A percentile compares a stretch with the other conserved stretches of the same genome.
Evolutionary conservation across 2,329 filamentous ascomycete genomes (phyloP).

Genomic region (Apiospora pterosperma): DNA sequence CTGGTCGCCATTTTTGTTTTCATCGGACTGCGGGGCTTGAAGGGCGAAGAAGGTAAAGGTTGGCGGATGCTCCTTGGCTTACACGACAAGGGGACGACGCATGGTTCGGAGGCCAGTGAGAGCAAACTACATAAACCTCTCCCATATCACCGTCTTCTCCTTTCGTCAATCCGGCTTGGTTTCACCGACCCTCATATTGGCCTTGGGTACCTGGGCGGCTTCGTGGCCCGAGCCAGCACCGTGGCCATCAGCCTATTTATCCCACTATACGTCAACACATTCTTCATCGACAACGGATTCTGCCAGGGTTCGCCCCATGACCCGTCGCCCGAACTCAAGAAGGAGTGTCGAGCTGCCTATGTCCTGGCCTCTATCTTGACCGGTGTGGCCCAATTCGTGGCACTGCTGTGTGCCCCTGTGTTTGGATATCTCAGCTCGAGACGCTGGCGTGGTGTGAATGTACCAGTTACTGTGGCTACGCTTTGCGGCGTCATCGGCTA

Average conservation of each 20-base stretch:
- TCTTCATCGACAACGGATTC: slow-evolving; percentile 77
- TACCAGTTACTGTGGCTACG: slow-evolving; percentile 71
- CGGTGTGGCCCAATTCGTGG: slow-evolving; percentile 83
- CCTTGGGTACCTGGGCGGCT: slow-evolving; percentile 87
- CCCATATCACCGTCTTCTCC: slow-evolving; percentile 58
- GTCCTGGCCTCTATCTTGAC: slow-evolving; percentile 83
- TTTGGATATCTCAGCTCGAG: slow-evolving; percentile 81
- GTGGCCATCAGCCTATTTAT: slow-evolving; percentile 95
- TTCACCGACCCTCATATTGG: slow-evolving; percentile 74
- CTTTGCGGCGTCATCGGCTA: slow-evolving; percentile 77
- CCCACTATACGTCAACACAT: slow-evolving; percentile 87
- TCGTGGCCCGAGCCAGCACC: slow-evolving; percentile 89
- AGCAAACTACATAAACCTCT: slow-evolving; percentile 29
- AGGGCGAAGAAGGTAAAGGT: slow-evolving; percentile 76
- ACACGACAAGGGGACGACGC: slow-evolving; percentile 12
- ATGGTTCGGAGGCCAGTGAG: slow-evolving; percentile 1
- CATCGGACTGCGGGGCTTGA: slow-evolving; percentile 66
- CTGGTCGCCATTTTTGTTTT: slow-evolving; percentile 72
- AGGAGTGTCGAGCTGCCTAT: slow-evolving; percentile 82
- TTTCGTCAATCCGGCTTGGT: slow-evolving; percentile 64
- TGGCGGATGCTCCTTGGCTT: slow-evolving; percentile 56
- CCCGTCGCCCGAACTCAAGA: slow-evolving; percentile 71
- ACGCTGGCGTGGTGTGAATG: slow-evolving; percentile 61
- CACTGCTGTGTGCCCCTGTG: slow-evolving; percentile 77
- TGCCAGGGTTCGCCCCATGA: slow-evolving; percentile 67